Conservation (phyloP, 2,329 filamentous ascomycete genomes). For the Elsinoe perseae region DNA sequence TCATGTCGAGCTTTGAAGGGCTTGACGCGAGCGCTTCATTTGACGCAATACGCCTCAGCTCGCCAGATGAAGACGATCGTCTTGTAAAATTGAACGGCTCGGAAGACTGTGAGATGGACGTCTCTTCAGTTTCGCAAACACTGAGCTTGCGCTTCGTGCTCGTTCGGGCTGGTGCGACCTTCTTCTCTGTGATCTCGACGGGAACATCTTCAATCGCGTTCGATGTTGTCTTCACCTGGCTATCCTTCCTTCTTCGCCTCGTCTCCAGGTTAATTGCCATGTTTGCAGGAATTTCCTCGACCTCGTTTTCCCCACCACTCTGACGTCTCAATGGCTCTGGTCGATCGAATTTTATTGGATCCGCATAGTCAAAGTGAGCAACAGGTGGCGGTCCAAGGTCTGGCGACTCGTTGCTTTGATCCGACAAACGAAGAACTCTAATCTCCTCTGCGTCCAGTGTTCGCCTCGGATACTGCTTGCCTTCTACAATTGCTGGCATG, state of each 20-base stretch:
- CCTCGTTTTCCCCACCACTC: constrained; percentile 23
- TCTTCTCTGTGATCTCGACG: constrained; percentile 1
- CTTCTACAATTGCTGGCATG: constrained; percentile 61
- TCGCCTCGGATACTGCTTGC: constrained; percentile 57
- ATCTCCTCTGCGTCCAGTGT: constrained; percentile 60
- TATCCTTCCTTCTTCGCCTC: constrained; percentile 46
- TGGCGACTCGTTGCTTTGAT: constrained; percentile 53
- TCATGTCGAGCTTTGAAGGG: constrained; percentile 13
- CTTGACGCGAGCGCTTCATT: constrained; percentile 6
- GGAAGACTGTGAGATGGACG: constrained; percentile 24
- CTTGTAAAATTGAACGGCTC: constrained; percentile 44
- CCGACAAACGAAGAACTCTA: constrained; percentile 40
- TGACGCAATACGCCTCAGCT: constrained; percentile 14
- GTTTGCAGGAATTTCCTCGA: constrained; percentile 31
- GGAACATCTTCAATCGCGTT: constrained; percentile 30
- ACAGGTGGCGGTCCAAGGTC: constrained; percentile 56
- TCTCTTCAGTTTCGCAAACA: constrained; percentile 44
- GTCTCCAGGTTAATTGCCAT: constrained; percentile 45
- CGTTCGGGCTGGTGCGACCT: constrained; percentile 33
- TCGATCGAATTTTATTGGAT: constrained; percentile 39
- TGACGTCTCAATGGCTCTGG: neutral
- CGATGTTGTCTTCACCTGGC: constrained; percentile 36
- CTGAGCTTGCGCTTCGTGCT: constrained; percentile 53
- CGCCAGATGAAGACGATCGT: constrained; percentile 19
- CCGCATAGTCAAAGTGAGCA: constrained; percentile 44